These are phyloP conservation scores for Pleurotus salmoneostramineus DNA, from an alignment of 768 basidiomycete genomes.

Conservation along the genomic window DNA sequence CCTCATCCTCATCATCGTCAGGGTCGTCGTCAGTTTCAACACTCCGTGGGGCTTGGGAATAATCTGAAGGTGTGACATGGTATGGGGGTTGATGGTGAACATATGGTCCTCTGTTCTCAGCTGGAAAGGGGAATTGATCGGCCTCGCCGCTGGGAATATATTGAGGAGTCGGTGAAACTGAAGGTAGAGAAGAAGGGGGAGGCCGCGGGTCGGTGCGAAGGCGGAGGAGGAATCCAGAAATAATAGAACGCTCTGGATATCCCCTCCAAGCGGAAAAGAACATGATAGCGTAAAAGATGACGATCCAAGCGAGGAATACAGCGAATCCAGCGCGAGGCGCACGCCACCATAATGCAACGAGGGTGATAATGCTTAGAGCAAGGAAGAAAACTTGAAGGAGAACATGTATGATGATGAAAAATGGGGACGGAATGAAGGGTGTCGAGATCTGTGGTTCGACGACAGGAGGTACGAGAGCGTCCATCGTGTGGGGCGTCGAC, in stretches of 20 bases:
- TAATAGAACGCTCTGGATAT: slow-evolving; percentile 51
- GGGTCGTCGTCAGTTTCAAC: slow-evolving; percentile 50
- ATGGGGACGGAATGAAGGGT: slow-evolving; percentile 31
- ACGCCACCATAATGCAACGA: slow-evolving; percentile 55
- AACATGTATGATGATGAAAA: slow-evolving; percentile 39
- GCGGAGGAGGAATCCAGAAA: slow-evolving; percentile 44
- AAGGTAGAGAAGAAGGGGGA: slow-evolving; percentile 16
- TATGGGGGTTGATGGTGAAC: slow-evolving; percentile 65
- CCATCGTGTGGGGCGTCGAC: slow-evolving; percentile 51
- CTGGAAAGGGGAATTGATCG: slow-evolving; percentile 41
- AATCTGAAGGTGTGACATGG: slow-evolving; percentile 33
- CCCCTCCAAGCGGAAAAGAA: slow-evolving; percentile 54
- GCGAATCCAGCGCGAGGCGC: slow-evolving; percentile 54
- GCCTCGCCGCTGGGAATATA: slow-evolving; percentile 30
- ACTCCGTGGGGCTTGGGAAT: slow-evolving; percentile 39
- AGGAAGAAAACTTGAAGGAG: slow-evolving; percentile 57
- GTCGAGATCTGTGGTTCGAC: slow-evolving; percentile 10
- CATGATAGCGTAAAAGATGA: slow-evolving; percentile 53
- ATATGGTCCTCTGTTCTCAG: slow-evolving; percentile 54
- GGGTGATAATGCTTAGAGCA: slow-evolving; percentile 51
- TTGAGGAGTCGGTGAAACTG: slow-evolving; percentile 30
- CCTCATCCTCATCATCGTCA: slow-evolving; percentile 74
- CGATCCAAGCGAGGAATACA: slow-evolving; percentile 60
- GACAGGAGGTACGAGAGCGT: slow-evolving; percentile 26
- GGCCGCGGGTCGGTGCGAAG: slow-evolving; percentile 29